Evolutionary conservation across 2,329 filamentous ascomycete species (phyloP), one percentile per base, ranked within the genome.

Genomic region (Nemania abortiva): DNA sequence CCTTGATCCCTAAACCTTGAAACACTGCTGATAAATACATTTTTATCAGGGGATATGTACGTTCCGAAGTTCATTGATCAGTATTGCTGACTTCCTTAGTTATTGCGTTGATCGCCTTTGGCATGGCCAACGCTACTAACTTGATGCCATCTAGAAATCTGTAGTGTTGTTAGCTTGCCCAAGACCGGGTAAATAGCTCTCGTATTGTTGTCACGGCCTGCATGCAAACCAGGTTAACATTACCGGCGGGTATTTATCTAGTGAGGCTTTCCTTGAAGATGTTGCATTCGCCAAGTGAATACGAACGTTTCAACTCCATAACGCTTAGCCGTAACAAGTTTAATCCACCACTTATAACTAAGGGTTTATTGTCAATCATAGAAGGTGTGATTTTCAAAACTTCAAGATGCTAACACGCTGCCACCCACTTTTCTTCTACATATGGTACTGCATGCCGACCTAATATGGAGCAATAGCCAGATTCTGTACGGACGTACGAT

Each of bases 381-480:
- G 34, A 57, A 39, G 31, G 37, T 39, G 39, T 47, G 55, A 58
- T 27, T 47, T 58, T n/a, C 13, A 6, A 18, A 58, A 29, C 22
- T 55, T 34, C 22, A 63, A 47, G 7, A 31, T 34, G 15, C 4
- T n/a, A 20, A 20, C 54, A 55, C 18, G 50, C 54, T 20, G 18
- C 27, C 24, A 31, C 59, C 24, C 29, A 34, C 50, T 52, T 61
- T 45, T 45, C 55, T 47, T 58, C 55, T 47, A 47, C 55, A 47
- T 58, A 45, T 29, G 59, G 59, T 55, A 63, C 34, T n/a, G 18
- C 54, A 55, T 31, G 11, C 37, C 49, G 22, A 6, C 10, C 37
- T 22, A 54, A 63, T 45, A 63, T 63, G 59, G 59, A 45, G 59
- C 18, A 63, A 63, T 63, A 24, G 10, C 59, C 50, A 20, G 59